Base-by-base conservation (phyloP, 2,329 filamentous ascomycete genomes). In the Fusarium protoensiforme region DNA sequence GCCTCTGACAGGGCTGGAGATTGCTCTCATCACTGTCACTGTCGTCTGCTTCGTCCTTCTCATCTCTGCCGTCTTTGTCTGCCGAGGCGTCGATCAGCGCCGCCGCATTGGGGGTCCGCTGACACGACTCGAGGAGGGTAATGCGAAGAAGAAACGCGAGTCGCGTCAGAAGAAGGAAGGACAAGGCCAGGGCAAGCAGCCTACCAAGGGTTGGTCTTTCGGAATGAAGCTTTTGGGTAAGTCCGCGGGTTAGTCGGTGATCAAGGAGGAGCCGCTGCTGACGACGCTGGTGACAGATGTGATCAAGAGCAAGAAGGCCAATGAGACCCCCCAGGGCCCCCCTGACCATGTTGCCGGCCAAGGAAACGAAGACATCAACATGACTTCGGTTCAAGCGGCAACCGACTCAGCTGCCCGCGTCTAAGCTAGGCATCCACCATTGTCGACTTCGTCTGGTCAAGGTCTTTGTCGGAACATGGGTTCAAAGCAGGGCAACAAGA, bases 11-110 rank as follows among this genome's bases (percentile, higher is more conserved):
- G 58, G 73, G 22, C 59, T 76, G 31, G 80, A 81, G 59, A 75
- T 80, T 35, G 80, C 75, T 5, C 68, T 79, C 60, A 75, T 81
- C n/a, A 68, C 74, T 27, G 77, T 68, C 24, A 71, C 72, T 14
- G 69, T 77, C 35, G 13, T 71, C 39, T 72, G 74, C 59, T 77
- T 80, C 56, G 33, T 74, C 38, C 27, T 73, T 7, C 60, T 75
- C 48, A 64, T 80, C 8, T 62, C 64, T 18, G 65, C 71, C 16
- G 64, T 80, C 58, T 78, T 81, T 29, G 60, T 71, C 54, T 71
- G 72, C 61, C 78, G 76, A 9, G 59, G 62, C 31, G 58, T 64
- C 7, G 71, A 73, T 20, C 66, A 71, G 39, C 68, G 67, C 16
- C 73, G 63, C 22, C 64, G 51, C 38, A 36, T 59, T 31, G 65